Percentiles rank a stretch among this genome's conserved stretches.
phyloP scores from a whole-genome alignment of 768 basidiomycete species.

The Collybia sp. region DNA sequence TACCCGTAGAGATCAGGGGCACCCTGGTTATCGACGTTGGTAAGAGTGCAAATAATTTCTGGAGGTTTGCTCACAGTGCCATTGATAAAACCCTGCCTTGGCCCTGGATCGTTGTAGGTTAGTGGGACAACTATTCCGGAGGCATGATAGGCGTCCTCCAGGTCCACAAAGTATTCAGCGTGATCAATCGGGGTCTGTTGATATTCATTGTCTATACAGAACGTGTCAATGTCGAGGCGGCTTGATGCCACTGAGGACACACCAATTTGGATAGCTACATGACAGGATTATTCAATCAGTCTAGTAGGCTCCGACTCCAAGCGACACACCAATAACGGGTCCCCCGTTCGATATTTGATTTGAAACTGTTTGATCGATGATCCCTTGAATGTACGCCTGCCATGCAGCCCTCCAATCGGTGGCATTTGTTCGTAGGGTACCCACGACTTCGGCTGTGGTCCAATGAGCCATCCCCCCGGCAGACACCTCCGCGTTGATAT shows the following conservation, averaged over 20 bases:
- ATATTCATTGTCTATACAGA: constrained; percentile 66
- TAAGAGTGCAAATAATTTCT: no score
- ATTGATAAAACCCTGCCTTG: constrained; percentile 57
- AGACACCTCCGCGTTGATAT: constrained; percentile 80
- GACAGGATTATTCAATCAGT: neutral
- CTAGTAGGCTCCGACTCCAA: neutral
- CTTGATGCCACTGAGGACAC: neutral
- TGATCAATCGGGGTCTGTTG: constrained; percentile 40
- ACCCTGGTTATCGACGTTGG: constrained; percentile 31
- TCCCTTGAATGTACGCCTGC: constrained; percentile 64
- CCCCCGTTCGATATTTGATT: constrained; percentile 72
- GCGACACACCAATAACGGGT: constrained; percentile 60
- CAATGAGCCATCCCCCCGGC: constrained; percentile 72
- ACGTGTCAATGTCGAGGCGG: neutral
- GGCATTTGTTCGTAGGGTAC: constrained; percentile 67
- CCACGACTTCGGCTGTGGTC: constrained; percentile 65
- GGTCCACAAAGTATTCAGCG: constrained; percentile 58
- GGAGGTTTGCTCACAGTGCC: constrained; percentile 46
- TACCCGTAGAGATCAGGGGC: constrained; percentile 77
- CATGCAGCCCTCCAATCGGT: constrained; percentile 68
- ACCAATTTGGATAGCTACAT: constrained; percentile 54
- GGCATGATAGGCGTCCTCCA: constrained; percentile 49
- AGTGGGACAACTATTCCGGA: constrained; percentile 63
- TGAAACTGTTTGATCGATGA: constrained; percentile 53
- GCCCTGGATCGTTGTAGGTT: constrained; percentile 69